Percentiles rank a stretch among this genome's conserved stretches.
Evolutionary conservation across 805 yeast species (phyloP).

Genomic region (Kockiozyma suomiensis): DNA sequence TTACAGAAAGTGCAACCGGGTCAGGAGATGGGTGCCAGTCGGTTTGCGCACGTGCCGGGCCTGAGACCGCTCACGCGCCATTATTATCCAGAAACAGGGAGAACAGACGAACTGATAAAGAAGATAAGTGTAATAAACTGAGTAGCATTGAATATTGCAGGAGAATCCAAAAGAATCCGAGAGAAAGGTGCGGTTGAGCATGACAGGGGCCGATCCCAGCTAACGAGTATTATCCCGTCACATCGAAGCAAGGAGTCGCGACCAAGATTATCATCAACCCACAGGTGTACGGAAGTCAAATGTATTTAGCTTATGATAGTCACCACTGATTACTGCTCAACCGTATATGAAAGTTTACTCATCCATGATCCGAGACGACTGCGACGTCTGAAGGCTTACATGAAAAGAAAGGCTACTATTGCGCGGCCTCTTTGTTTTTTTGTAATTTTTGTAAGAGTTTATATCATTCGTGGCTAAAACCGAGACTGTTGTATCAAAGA

Average conservation of each 20-base stretch:
- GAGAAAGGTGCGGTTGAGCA: too few relatives aligned
- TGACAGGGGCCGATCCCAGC: not conserved
- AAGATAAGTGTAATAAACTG: too few relatives aligned
- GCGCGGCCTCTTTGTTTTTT: too few relatives aligned
- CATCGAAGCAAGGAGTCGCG: not conserved
- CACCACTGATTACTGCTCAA: not conserved
- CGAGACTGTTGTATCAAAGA: too few relatives aligned
- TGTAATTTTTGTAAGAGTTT: too few relatives aligned
- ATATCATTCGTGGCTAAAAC: too few relatives aligned
- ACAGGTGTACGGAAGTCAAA: not conserved
- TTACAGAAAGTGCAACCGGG: not conserved
- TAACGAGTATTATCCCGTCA: not conserved
- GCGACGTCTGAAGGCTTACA: too few relatives aligned
- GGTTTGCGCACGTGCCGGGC: constrained; percentile 1
- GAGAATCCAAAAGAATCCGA: too few relatives aligned
- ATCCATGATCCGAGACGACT: not conserved
- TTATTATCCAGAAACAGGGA: not conserved
- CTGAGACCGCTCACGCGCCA: not conserved
- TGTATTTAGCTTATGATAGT: not conserved
- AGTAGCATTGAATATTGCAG: too few relatives aligned
- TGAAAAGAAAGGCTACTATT: too few relatives aligned
- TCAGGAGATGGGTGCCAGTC: not conserved
- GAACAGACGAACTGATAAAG: too few relatives aligned
- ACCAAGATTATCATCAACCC: too few relatives aligned
- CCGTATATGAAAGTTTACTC: not conserved